A percentile compares a stretch with the other conserved stretches of the same genome.
Conservation (phyloP, 768 basidiomycete species). For the Leccinum longicurvipes region DNA sequence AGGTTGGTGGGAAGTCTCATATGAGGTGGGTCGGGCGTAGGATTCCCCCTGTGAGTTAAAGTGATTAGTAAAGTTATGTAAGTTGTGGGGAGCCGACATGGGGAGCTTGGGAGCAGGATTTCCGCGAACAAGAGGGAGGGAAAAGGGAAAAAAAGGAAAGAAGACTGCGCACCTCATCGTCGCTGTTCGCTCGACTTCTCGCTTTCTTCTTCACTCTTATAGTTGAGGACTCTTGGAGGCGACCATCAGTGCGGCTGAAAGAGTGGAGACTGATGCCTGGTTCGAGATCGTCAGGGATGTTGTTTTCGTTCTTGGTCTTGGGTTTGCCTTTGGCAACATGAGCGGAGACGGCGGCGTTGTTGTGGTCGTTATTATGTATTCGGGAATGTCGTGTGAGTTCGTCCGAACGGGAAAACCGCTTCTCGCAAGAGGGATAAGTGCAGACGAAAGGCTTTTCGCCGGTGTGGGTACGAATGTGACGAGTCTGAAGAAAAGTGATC, state of each 20-base stretch:
- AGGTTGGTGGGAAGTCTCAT: constrained; percentile 35
- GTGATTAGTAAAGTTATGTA: constrained; percentile 25
- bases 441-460: constrained; percentile 97
- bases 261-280: constrained; percentile 27
- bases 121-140: neutral
- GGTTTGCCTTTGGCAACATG: constrained; percentile 25
- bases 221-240: constrained; percentile 23
- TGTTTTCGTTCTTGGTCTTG: constrained; percentile 30
- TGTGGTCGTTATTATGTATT: constrained; percentile 75
- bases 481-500: constrained; percentile 56
- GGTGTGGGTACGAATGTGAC: constrained; percentile 97
- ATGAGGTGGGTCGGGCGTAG: constrained; percentile 56
- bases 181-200: constrained; percentile 72
- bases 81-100: constrained; percentile 25
- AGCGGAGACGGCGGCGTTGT: constrained; percentile 13
- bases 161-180: constrained; percentile 68
- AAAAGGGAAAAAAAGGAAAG: neutral
- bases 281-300: constrained; percentile 25
- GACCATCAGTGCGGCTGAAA: constrained; percentile 16
- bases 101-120: constrained; percentile 6
- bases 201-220: constrained; percentile 71
- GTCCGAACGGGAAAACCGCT: constrained; percentile 97
- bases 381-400: constrained; percentile 95
- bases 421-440: constrained; percentile 92
- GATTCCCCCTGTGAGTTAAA: constrained; percentile 43